phyloP scores from a whole-genome alignment of 1,284 basidiomycete species.

The Exobasidium rhododendri region DNA sequence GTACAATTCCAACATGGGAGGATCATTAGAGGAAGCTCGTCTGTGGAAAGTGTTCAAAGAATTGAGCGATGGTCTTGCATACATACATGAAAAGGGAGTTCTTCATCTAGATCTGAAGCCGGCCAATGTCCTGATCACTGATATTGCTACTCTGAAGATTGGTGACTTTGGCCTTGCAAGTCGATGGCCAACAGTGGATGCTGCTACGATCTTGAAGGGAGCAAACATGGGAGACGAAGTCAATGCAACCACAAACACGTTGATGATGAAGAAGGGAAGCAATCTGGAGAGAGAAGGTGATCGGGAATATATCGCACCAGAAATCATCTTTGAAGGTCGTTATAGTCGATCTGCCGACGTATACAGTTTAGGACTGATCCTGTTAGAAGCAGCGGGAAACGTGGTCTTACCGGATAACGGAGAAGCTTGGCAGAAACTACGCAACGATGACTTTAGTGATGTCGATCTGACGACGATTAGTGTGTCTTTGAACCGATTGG shows the following conservation, averaged over 20 bases:
- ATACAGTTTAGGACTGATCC: constrained; percentile 92
- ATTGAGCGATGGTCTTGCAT: constrained; percentile 71
- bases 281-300: constrained; percentile 79
- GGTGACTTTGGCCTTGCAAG: constrained; percentile 81
- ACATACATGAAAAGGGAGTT: constrained; percentile 82
- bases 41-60: constrained; percentile 97
- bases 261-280: background rate
- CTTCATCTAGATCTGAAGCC: constrained; percentile 98
- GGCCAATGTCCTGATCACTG: constrained; percentile 90
- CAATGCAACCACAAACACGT: constrained; percentile 6
- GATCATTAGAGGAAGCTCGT: constrained; percentile 81
- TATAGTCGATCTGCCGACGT: constrained; percentile 94
- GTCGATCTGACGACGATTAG: constrained; percentile 68
- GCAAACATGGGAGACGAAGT: constrained; percentile 30
- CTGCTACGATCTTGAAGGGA: constrained; percentile 40
- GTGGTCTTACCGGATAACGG: constrained; percentile 95
- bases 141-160: constrained; percentile 87
- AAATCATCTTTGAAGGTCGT: constrained; percentile 77
- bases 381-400: constrained; percentile 91
- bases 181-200: constrained; percentile 45
- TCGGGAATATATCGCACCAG: constrained; percentile 95
- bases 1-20: constrained; percentile 79
- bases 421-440: constrained; percentile 88
- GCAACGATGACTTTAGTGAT: constrained; percentile 86
- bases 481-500: constrained; percentile 41